Conservation (phyloP, 139 green algal genomes). For the Chlamydomonas sp. region DNA sequence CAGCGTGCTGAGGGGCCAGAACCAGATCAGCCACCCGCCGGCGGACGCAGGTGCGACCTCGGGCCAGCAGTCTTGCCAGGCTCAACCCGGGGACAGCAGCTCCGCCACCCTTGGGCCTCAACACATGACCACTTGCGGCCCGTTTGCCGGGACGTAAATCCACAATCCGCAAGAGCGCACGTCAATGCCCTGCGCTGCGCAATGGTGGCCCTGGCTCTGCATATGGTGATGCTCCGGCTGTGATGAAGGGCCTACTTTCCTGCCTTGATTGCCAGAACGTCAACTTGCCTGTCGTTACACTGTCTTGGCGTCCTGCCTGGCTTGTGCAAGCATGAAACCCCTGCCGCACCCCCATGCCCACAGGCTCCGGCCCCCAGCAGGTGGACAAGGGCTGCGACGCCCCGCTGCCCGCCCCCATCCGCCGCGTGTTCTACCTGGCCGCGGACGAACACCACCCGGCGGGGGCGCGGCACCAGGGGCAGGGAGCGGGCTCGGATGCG, state of each 20-base stretch:
- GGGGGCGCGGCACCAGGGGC: too few species aligned
- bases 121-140: too few species aligned
- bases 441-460: conserved; percentile 13
- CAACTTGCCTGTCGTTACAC: too few species aligned
- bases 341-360: neutral
- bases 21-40: conserved; percentile 94
- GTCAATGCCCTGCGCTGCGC: too few species aligned
- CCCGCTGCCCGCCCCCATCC: conserved; percentile 83
- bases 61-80: neutral
- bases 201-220: too few species aligned
- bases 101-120: neutral
- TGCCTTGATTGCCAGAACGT: too few species aligned
- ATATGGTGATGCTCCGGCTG: too few species aligned
- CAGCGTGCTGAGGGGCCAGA: conserved; percentile 92
- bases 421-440: conserved; percentile 95
- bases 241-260: too few species aligned
- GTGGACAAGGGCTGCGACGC: conserved; percentile 75
- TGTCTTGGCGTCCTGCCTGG: too few species aligned
- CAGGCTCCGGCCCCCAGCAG: conserved; percentile 9
- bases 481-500: neutral
- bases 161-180: too few species aligned
- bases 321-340: too few species aligned
- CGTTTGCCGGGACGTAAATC: too few species aligned
- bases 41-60: neutral
- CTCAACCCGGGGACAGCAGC: neutral